These are phyloP conservation scores for Sugiyamaella sp. DNA, from an alignment of 1,139 yeast genomes.

Conservation along the genomic window DNA sequence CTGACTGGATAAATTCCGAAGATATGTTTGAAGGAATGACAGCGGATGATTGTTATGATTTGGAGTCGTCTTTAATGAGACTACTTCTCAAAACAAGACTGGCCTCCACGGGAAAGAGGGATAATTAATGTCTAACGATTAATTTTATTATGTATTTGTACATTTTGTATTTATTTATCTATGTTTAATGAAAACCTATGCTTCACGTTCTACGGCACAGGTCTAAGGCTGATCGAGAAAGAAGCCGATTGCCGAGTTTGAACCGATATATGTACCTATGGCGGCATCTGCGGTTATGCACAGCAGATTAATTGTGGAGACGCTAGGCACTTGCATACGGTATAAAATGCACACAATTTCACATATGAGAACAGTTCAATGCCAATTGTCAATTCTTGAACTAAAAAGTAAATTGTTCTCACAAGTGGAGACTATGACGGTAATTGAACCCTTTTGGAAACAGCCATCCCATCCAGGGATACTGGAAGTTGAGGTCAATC, in stretches of 20 bases:
- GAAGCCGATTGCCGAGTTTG: conserved; percentile 1
- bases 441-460: conserved; percentile 20
- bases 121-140: background rate
- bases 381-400: too few species aligned
- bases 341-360: too few species aligned
- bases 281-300: too few species aligned
- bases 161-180: conserved; percentile 8
- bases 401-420: too few species aligned
- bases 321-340: too few species aligned
- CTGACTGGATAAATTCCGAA: conserved; percentile 10
- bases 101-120: conserved; percentile 8
- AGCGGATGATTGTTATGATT: conserved; percentile 19
- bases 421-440: conserved; percentile 1
- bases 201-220: too few species aligned
- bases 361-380: too few species aligned
- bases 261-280: background rate
- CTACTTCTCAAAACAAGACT: conserved; percentile 17
- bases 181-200: background rate
- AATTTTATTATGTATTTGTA: conserved; percentile 13
- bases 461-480: conserved; percentile 22
- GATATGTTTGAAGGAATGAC: conserved; percentile 17
- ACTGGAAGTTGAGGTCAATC: conserved; percentile 15
- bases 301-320: too few species aligned
- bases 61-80: conserved; percentile 19
- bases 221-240: too few species aligned